Percentiles rank a stretch among this genome's conserved stretches.
phyloP scores from a whole-genome alignment of 78 protist genomes.

The Dictyostelium discoideum region DNA sequence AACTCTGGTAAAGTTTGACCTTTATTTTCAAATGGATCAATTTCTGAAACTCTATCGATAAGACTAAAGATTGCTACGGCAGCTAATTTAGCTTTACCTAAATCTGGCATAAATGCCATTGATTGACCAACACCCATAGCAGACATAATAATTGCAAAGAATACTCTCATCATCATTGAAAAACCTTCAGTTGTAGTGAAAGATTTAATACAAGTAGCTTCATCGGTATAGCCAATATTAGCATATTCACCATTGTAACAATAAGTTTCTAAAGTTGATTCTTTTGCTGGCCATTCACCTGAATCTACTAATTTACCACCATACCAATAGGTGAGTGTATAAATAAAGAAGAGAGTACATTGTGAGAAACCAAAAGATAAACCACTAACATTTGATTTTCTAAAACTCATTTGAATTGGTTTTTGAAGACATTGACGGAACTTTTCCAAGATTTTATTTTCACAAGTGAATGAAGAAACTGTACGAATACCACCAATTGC shows the following conservation, averaged over 20 bases:
- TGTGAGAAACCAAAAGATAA: constrained; percentile 65
- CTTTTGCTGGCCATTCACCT: constrained; percentile 52
- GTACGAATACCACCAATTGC: constrained; percentile 81
- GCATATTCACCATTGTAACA: background rate
- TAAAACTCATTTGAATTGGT: constrained; percentile 4
- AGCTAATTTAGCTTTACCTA: constrained; percentile 55
- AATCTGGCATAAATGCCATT: constrained; percentile 59
- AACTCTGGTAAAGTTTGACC: constrained; percentile 26
- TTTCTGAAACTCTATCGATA: constrained; percentile 27
- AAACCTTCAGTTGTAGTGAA: constrained; percentile 45
- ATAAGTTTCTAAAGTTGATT: background rate
- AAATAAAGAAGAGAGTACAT: constrained; percentile 41
- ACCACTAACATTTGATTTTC: constrained; percentile 55
- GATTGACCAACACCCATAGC: constrained; percentile 69
- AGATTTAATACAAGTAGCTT: constrained; percentile 17
- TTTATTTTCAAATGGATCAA: constrained; percentile 43
- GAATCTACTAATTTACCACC: constrained; percentile 78
- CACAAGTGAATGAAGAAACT: constrained; percentile 69
- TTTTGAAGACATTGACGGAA: constrained; percentile 20
- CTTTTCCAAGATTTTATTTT: constrained; percentile 37
- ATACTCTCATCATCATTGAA: constrained; percentile 57
- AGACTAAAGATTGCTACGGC: constrained; percentile 50
- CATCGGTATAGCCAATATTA: background rate
- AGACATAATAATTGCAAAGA: constrained; percentile 66
- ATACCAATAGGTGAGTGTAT: constrained; percentile 82